Evolutionary conservation across 148 eudicot species (phyloP), one percentile per base, ranked within the genome.

Genomic region (Silene conica): DNA sequence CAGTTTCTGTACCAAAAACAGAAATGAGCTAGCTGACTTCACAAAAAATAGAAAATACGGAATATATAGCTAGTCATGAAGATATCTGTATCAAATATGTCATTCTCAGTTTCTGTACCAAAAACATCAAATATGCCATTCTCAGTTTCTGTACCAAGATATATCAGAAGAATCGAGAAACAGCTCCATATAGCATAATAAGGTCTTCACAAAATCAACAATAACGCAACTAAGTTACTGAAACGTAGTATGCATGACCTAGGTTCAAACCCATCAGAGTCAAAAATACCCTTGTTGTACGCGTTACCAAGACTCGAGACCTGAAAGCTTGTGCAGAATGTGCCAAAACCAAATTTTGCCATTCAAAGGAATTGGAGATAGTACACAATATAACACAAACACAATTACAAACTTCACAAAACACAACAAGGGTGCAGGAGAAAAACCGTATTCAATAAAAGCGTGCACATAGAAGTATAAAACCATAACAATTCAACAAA

Each of bases 381-480:
- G 23, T 11, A 67, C n/a, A n/a, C 26, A 41, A 41, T 18, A 41
- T 19, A 19, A 38, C 8, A 22, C 31, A 26, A 26, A 65, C 18
- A 65, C 0, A 65, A 65, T 6, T 4, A 66, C 52, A 38, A 38
- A 66, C 19, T 6, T n/a, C 6, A 23, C 68, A 28, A 26, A 72
- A 13, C 63, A 12, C 13, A 59, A 45, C 63, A 69, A 77, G 20
- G 26, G 66, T 20, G 21, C 58, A 71, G 80, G 74, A 78, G 41
- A 71, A 22, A 45, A 50, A 89, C 98, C 98, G 86, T 89, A 90
- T 73, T 93, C 93, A 18, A 90, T 89, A 84, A 90, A 93, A 0
- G 89, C 92, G 14, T 92, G 34, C 90, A 45, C 85, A 86, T 83
- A 19, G 89, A 84, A 25, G 83, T 8, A 71, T 14, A 54, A 52